These are phyloP conservation scores for Diversispora epigaea DNA, from an alignment of 192 early-diverging fungal species.

Conservation along the genomic window DNA sequence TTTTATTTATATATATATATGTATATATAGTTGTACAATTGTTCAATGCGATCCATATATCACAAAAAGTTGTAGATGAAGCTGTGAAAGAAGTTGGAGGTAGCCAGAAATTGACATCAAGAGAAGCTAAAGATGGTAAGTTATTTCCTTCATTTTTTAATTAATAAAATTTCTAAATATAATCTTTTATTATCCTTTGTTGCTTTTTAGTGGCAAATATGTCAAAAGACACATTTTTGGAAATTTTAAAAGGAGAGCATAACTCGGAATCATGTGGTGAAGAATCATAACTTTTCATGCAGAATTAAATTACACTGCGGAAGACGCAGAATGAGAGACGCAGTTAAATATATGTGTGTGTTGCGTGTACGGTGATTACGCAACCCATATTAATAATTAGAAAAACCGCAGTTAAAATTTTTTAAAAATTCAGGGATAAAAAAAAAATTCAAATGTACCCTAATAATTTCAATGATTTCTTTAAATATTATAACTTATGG, in stretches of 20 bases:
- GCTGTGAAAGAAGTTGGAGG: conserved; percentile 55
- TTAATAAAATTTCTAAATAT: background rate
- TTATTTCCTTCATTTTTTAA: background rate
- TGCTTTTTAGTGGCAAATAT: conserved; percentile 51
- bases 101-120: conserved; percentile 47
- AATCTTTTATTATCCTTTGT: conserved; percentile 5
- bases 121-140: conserved; percentile 47
- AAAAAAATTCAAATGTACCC: no score
- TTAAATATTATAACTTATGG: no score
- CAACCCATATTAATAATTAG: no score
- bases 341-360: no score
- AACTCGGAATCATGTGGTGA: no score
- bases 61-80: conserved; percentile 78
- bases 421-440: no score
- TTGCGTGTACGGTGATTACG: no score
- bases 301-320: no score
- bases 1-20: background rate
- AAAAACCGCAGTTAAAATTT: no score
- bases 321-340: no score
- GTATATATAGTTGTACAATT: conserved; percentile 78
- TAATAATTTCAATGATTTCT: no score
- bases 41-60: conserved; percentile 90
- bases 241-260: conserved; percentile 59
- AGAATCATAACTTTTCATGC: no score
- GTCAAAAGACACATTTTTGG: conserved; percentile 72